Evolutionary conservation across 345 rosid genomes (phyloP).

Genomic region (Rhizophora mangle): DNA sequence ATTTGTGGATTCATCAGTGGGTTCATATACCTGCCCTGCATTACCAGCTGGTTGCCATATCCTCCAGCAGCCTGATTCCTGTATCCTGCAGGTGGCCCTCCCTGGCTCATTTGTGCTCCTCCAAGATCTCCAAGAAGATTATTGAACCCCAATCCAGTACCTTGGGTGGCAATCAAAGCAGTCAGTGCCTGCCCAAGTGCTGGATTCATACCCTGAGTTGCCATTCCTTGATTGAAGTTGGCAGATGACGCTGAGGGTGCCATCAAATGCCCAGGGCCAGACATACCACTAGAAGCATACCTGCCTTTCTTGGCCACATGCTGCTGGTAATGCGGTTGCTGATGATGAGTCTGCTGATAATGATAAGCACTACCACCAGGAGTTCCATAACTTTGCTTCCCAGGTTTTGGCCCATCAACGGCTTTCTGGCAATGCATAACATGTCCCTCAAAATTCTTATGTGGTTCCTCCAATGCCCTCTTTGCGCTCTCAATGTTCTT

Average conservation of each 20-base stretch:
- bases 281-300: constrained; percentile 25
- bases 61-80: constrained; percentile 42
- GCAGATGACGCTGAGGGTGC: constrained; percentile 46
- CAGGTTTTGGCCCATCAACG: constrained; percentile 67
- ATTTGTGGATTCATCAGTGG: constrained; percentile 37
- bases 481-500: constrained; percentile 58
- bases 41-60: constrained; percentile 30
- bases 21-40: constrained; percentile 33
- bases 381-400: constrained; percentile 34
- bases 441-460: constrained; percentile 62
- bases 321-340: constrained; percentile 25
- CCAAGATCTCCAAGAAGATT: constrained; percentile 36
- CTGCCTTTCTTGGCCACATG: constrained; percentile 41
- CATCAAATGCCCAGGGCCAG: constrained; percentile 67
- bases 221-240: constrained; percentile 39
- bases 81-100: constrained; percentile 37
- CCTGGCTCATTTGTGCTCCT: constrained; percentile 29
- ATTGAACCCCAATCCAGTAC: constrained; percentile 39
- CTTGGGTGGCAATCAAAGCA: constrained; percentile 41
- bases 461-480: constrained; percentile 70
- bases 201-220: constrained; percentile 38
- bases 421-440: constrained; percentile 73
- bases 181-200: constrained; percentile 47
- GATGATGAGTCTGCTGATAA: constrained; percentile 33
- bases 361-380: constrained; percentile 20